Evolutionary conservation across 306 rosid genomes (phyloP).

Genomic region (Hippophae tibetana): DNA sequence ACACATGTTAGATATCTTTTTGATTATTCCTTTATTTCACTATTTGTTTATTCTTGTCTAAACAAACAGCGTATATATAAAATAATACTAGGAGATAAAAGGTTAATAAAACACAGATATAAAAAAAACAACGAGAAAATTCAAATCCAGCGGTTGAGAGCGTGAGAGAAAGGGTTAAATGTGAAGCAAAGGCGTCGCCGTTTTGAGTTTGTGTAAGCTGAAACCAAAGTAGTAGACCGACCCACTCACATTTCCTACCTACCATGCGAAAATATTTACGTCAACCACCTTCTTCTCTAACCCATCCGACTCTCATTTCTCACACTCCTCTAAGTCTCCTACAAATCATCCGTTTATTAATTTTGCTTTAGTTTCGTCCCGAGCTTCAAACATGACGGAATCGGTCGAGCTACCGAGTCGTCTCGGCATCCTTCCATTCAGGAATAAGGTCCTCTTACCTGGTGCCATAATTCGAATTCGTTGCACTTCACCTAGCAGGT

Average conservation of each 20-base stretch:
- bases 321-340: conserved; percentile 1
- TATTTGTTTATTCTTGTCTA: too few species aligned
- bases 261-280: too few species aligned
- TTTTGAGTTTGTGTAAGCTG: neutral
- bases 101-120: too few species aligned
- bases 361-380: neutral
- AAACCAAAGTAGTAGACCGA: too few species aligned
- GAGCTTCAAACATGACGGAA: conserved; percentile 59
- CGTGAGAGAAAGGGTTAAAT: neutral
- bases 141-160: too few species aligned
- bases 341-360: neutral
- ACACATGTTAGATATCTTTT: too few species aligned
- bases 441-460: conserved; percentile 90
- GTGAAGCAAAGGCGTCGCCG: conserved; percentile 6
- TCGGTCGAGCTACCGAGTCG: conserved; percentile 88
- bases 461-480: conserved; percentile 97
- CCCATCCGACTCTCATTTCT: neutral
- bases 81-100: too few species aligned
- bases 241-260: too few species aligned
- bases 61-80: too few species aligned
- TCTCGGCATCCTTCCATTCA: conserved; percentile 90
- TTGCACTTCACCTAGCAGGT: conserved; percentile 97
- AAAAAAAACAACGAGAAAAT: too few species aligned
- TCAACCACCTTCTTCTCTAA: neutral
- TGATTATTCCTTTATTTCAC: too few species aligned